phyloP scores from a whole-genome alignment of 2,329 filamentous ascomycete genomes.

The Trichoderma lentiforme region DNA sequence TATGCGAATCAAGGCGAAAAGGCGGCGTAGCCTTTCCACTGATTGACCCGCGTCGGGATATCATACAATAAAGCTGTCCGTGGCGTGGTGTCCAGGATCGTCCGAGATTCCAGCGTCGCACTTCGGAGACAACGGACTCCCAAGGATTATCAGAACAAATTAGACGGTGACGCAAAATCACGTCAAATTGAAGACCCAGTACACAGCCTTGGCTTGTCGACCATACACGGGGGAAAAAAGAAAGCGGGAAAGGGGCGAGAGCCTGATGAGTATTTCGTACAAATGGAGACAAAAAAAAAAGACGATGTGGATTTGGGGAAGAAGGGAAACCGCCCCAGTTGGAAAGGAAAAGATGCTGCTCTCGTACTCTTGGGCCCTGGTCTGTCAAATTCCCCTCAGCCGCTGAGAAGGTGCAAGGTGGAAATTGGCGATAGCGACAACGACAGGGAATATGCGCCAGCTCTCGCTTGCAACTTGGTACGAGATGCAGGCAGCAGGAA shows the following conservation, averaged over 20 bases:
- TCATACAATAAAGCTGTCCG: slow-evolving; percentile 18
- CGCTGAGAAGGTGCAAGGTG: slow-evolving; percentile 19
- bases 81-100: background rate
- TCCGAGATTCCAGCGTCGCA: slow-evolving; percentile 7
- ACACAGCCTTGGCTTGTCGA: slow-evolving; percentile 4
- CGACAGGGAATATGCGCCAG: background rate
- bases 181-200: slow-evolving; percentile 8
- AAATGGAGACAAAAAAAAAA: slow-evolving; percentile 15
- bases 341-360: slow-evolving; percentile 1
- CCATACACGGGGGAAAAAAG: background rate
- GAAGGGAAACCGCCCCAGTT: background rate
- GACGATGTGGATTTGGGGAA: slow-evolving; percentile 3
- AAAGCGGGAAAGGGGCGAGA: background rate
- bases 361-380: slow-evolving; percentile 2
- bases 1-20: slow-evolving; percentile 15
- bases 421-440: slow-evolving; percentile 19
- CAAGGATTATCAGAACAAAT: slow-evolving; percentile 8
- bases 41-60: slow-evolving; percentile 18
- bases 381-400: slow-evolving; percentile 15
- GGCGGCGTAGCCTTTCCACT: slow-evolving; percentile 10
- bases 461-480: background rate
- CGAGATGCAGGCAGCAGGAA: background rate
- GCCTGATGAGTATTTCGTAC: slow-evolving; percentile 1
- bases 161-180: slow-evolving; percentile 6
- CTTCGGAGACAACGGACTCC: slow-evolving; percentile 5